Base-by-base conservation (phyloP, 257 asterid species). In the Sherardia arvensis region DNA sequence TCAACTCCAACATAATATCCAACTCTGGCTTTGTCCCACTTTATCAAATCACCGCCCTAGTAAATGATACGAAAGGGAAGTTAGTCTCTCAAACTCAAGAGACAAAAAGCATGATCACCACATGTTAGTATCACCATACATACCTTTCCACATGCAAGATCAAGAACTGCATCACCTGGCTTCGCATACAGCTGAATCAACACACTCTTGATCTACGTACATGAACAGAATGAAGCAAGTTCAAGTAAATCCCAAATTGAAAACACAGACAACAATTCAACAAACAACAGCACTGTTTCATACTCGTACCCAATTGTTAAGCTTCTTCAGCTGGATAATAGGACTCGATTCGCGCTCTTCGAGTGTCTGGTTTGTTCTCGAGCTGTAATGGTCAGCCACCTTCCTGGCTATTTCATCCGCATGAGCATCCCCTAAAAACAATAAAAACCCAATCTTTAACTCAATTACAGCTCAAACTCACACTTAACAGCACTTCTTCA, bases 321-420 rank as follows among this genome's bases (percentile, higher is more conserved):
- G 97, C 75, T 92, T 92, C 91, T 89, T 92, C 78, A 92, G 73
- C 84, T 87, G 99, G 73, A 93, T 93, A 34, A 93, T 90, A 0
- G 97, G 97, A 79, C 99, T 93, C n/a, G 95, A 94, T 84, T 93
- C 97, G 47, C 97, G 85, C 74, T 93, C 91, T 76, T 89, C 97
- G 8, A 89, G 84, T 2, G 99, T 93, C 76, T 93, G 99, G 66
- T 93, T 93, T 66, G 92, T 90, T 77, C 97, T 87, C 3, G 95
- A 82, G 56, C 97, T 93, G 83, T 90, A 93, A 85, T 93, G 97
- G 71, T 90, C 97, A 64, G 97, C 99, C 65, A 90, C 99, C 78
- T 87, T 89, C 83, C 84, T 81, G 15, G 97, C 96, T 76, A 77
- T 77, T 43, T 90, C 95, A 71, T 93, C 96, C 80, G 79, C 97